Conservation (phyloP, 2,329 filamentous ascomycete species). For the Nigrospora sphaerica region DNA sequence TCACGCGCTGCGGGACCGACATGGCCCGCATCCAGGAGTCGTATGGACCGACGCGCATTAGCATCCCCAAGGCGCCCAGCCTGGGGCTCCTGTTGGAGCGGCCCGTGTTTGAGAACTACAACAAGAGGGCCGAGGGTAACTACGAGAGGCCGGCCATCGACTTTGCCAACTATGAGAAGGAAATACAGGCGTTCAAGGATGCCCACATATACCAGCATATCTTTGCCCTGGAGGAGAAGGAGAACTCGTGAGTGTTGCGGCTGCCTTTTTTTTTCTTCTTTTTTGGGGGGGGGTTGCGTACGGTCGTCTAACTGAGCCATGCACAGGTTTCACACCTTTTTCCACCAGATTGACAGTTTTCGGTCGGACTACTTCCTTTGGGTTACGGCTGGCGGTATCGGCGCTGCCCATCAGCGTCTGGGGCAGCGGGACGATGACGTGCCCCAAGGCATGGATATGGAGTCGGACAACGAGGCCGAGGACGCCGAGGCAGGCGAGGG, state of each 20-base stretch:
- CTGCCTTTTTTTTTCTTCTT: no score
- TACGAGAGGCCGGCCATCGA: slow-evolving; percentile 64
- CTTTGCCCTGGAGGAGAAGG: slow-evolving; percentile 81
- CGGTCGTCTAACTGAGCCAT: background rate
- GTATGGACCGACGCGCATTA: slow-evolving; percentile 66
- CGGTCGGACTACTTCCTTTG: slow-evolving; percentile 67
- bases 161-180: slow-evolving; percentile 69
- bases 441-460: slow-evolving; percentile 29
- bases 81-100: slow-evolving; percentile 82
- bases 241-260: slow-evolving; percentile 63
- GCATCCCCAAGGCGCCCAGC: slow-evolving; percentile 89
- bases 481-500: slow-evolving; percentile 34
- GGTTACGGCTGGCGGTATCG: slow-evolving; percentile 62
- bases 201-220: slow-evolving; percentile 87
- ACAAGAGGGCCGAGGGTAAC: slow-evolving; percentile 59
- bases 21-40: slow-evolving; percentile 64
- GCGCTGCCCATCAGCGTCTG: slow-evolving; percentile 44
- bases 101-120: slow-evolving; percentile 88
- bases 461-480: slow-evolving; percentile 45
- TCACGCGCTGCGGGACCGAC: slow-evolving; percentile 77
- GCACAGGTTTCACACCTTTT: slow-evolving; percentile 65
- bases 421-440: slow-evolving; percentile 31
- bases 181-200: slow-evolving; percentile 86
- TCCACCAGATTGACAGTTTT: slow-evolving; percentile 73
- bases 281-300: no score